These are phyloP conservation scores for Aspergillus steynii DNA, from an alignment of 495 filamentous ascomycete species.

Conservation along the genomic window DNA sequence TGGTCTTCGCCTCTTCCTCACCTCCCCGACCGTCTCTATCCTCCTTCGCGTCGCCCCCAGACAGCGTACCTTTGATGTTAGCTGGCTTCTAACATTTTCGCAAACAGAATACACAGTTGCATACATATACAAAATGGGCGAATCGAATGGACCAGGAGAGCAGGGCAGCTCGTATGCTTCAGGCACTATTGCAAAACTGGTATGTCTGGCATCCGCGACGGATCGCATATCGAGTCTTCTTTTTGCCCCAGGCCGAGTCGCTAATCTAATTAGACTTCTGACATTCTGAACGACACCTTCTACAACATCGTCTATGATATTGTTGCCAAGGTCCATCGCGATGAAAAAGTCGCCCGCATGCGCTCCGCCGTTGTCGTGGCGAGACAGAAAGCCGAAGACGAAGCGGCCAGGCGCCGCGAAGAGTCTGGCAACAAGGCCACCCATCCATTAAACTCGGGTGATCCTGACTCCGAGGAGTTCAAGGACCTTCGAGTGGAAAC, in stretches of 20 bases:
- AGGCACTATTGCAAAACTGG: slow-evolving; percentile 48
- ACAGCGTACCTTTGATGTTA: not conserved
- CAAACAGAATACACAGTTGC: not conserved
- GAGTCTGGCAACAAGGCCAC: slow-evolving; percentile 32
- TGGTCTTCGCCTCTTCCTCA: not conserved
- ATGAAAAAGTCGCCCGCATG: slow-evolving; percentile 72
- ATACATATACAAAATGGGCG: slow-evolving; percentile 31
- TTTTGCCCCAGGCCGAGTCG: not conserved
- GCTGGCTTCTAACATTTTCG: not conserved
- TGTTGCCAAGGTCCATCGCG: slow-evolving; percentile 68
- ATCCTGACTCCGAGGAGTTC: slow-evolving; percentile 39
- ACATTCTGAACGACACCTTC: slow-evolving; percentile 65
- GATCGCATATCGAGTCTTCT: not conserved
- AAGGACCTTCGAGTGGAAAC: slow-evolving; percentile 59
- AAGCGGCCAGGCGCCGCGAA: slow-evolving; percentile 39
- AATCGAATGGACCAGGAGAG: slow-evolving; percentile 34
- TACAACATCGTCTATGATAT: slow-evolving; percentile 74
- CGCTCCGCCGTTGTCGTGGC: slow-evolving; percentile 71
- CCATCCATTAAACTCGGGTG: slow-evolving; percentile 36
- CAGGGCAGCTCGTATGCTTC: slow-evolving; percentile 36
- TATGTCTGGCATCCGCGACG: slow-evolving; percentile 24
- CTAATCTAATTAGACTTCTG: slow-evolving; percentile 37
- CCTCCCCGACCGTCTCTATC: too few species aligned
- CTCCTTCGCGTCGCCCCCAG: not conserved
- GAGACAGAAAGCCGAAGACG: slow-evolving; percentile 63